phyloP scores from a whole-genome alignment of 257 asterid species.

The Gynochthodes officinalis region DNA sequence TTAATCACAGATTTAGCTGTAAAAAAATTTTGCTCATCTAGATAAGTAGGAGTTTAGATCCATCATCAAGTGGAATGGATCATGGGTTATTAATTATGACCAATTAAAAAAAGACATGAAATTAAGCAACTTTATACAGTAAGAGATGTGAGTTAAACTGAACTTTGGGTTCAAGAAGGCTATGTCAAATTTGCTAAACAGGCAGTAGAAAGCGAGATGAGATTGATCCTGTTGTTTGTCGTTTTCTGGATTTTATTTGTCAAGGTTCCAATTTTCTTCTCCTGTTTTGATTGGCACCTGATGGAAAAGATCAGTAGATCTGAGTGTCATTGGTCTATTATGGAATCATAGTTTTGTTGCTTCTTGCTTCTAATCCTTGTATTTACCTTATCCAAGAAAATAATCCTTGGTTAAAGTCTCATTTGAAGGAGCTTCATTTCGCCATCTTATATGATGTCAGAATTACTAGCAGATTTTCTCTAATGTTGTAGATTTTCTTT shows the following conservation, averaged over 20 bases:
- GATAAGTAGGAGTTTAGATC: background rate
- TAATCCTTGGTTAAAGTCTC: background rate
- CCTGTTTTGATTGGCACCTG: background rate
- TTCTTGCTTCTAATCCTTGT: background rate
- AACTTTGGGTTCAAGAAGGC: background rate
- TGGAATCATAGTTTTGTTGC: background rate
- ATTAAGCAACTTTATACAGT: background rate
- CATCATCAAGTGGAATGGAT: background rate
- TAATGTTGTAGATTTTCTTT: background rate
- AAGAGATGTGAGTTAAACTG: background rate
- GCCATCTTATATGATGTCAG: background rate
- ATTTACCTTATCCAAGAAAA: background rate
- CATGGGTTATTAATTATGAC: background rate
- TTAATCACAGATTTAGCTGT: background rate
- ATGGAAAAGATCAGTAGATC: background rate
- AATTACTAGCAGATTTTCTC: background rate
- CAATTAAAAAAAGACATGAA: background rate
- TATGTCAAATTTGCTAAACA: background rate
- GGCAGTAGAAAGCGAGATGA: background rate
- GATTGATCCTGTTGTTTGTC: background rate
- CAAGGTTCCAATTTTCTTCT: background rate
- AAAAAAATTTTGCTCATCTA: background rate
- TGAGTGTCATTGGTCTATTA: background rate
- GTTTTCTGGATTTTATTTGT: background rate
- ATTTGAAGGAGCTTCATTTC: background rate